Conservation (phyloP, 768 basidiomycete genomes). For the Lactarius vividus region DNA sequence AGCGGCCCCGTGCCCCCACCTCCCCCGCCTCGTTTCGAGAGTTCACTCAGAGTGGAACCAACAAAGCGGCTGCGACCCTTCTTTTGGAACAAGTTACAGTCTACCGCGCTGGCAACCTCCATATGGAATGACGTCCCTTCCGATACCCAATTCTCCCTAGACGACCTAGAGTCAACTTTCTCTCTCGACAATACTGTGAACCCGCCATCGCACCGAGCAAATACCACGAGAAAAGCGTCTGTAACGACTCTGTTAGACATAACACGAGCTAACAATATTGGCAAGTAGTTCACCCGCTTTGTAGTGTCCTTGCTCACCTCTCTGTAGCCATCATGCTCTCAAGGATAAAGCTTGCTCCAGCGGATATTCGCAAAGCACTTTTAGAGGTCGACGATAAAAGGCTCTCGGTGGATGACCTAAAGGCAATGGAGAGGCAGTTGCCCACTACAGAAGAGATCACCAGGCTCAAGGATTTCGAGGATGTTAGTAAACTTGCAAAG, state of each 20-base stretch:
- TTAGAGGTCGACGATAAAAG: conserved; percentile 67
- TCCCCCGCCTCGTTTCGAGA: conserved; percentile 31
- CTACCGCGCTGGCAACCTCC: conserved; percentile 43
- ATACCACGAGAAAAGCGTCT: conserved; percentile 51
- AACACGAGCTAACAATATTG: conserved; percentile 80
- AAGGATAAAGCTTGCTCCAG: conserved; percentile 61
- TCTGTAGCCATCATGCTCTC: conserved; percentile 78
- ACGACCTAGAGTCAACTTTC: conserved; percentile 75
- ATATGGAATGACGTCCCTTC: conserved; percentile 67
- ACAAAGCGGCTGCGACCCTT: conserved; percentile 73
- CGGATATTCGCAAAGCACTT: conserved; percentile 68
- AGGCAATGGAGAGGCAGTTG: conserved; percentile 66
- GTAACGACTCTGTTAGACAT: conserved; percentile 75
- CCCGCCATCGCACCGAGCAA: conserved; percentile 41
- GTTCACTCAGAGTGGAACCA: conserved; percentile 42
- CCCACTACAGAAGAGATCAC: conserved; percentile 83
- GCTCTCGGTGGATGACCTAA: conserved; percentile 73
- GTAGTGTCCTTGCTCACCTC: background rate
- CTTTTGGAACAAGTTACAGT: conserved; percentile 84
- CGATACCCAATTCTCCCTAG: conserved; percentile 50
- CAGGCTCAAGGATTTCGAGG: conserved; percentile 66
- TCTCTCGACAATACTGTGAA: conserved; percentile 48
- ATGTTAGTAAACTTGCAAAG: conserved; percentile 70
- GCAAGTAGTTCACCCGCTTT: conserved; percentile 38
- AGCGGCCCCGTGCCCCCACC: conserved; percentile 19